Percentiles rank a stretch among this genome's conserved stretches.
Evolutionary conservation across 2,329 filamentous ascomycete species (phyloP).

Genomic region (Aciculosporium take): DNA sequence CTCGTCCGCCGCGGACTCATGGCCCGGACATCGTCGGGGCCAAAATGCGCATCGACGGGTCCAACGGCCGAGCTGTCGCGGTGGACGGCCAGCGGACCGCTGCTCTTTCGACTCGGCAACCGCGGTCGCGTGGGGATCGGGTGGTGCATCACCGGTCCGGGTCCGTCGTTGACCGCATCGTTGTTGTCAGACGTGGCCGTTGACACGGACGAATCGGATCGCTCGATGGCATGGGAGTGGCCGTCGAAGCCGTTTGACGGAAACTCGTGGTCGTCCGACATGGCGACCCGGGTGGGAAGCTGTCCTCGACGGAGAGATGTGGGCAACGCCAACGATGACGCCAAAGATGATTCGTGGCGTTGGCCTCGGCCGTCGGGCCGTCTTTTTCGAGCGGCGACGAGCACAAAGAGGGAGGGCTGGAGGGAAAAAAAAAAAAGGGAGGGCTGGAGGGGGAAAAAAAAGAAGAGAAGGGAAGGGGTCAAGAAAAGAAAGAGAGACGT

Average conservation of each 20-base stretch:
- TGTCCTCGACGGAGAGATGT: too few species aligned
- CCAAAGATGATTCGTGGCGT: too few species aligned
- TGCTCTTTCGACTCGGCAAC: slow-evolving; percentile 61
- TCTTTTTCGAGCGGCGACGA: too few species aligned
- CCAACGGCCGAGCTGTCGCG: slow-evolving; percentile 62
- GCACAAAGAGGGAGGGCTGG: too few species aligned
- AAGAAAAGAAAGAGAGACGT: too few species aligned
- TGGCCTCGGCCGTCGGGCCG: too few species aligned
- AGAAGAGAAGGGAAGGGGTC: too few species aligned
- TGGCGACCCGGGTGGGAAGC: too few species aligned
- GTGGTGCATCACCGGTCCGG: slow-evolving; percentile 33
- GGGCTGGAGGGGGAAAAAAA: too few species aligned
- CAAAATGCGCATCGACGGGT: slow-evolving; percentile 59
- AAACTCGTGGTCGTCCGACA: slow-evolving; percentile 13
- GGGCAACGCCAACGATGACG: too few species aligned
- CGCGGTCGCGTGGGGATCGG: slow-evolving; percentile 47
- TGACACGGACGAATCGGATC: slow-evolving; percentile 23
- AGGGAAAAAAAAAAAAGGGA: too few species aligned
- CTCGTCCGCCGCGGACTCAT: slow-evolving; percentile 91
- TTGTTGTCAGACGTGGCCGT: slow-evolving; percentile 21
- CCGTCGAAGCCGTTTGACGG: slow-evolving; percentile 12
- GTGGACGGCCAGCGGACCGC: slow-evolving; percentile 69
- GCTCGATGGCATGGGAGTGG: slow-evolving; percentile 21
- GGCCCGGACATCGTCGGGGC: slow-evolving; percentile 75
- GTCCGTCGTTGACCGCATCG: slow-evolving; percentile 16